phyloP scores from a whole-genome alignment of 768 basidiomycete species.

The Strobilomyces confusus region DNA sequence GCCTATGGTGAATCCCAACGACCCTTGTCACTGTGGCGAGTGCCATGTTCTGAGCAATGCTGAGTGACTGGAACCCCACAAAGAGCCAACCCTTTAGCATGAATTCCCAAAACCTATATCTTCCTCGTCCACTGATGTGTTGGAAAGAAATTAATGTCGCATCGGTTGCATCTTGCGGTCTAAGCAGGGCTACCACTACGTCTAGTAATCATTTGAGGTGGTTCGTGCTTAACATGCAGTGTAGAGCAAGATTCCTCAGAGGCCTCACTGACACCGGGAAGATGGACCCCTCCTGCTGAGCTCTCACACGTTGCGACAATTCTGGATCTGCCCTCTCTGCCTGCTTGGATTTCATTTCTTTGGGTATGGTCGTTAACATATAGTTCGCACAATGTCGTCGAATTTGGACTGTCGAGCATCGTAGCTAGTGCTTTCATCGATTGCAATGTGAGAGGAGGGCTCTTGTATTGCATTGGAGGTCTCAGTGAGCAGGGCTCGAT shows the following conservation, averaged over 20 bases:
- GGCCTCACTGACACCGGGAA: constrained; percentile 47
- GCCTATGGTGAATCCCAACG: not conserved
- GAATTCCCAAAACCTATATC: not conserved
- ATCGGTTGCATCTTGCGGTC: constrained; percentile 38
- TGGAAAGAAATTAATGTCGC: constrained; percentile 36
- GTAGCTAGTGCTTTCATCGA: constrained; percentile 61
- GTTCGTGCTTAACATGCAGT: constrained; percentile 1
- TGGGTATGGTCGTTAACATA: constrained; percentile 51
- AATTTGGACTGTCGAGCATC: not conserved
- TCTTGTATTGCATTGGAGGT: constrained; percentile 70
- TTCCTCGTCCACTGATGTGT: not conserved
- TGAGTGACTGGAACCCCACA: constrained; percentile 2
- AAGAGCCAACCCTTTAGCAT: no score
- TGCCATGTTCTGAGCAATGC: no score
- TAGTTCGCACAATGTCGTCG: constrained; percentile 16
- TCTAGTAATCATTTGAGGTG: constrained; percentile 20
- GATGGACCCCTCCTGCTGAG: constrained; percentile 71
- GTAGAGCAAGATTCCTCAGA: constrained; percentile 48
- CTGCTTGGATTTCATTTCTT: constrained; percentile 49
- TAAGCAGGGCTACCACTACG: constrained; percentile 45
- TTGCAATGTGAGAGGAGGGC: constrained; percentile 90
- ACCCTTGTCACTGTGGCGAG: not conserved
- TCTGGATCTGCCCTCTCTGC: constrained; percentile 52
- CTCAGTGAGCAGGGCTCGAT: constrained; percentile 84
- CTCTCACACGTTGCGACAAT: constrained; percentile 46